A percentile compares a stretch with the other conserved stretches of the same genome.
Evolutionary conservation across 2,329 filamentous ascomycete genomes (phyloP).

Genomic region (Colletotrichum incanum): DNA sequence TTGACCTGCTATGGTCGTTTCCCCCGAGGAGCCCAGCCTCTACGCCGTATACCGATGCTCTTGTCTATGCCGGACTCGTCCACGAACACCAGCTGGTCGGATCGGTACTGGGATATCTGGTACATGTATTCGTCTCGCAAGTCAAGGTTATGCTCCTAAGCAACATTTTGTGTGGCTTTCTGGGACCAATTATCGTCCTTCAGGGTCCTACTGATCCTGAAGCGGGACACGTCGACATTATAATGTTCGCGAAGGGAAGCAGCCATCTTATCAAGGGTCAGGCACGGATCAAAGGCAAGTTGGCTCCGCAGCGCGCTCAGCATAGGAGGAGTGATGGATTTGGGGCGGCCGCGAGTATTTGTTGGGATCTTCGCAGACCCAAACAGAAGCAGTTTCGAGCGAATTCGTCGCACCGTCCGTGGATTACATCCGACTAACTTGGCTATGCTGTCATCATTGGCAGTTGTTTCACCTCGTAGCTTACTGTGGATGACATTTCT

Average conservation of each 20-base stretch:
- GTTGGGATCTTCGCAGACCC: conserved; percentile 43
- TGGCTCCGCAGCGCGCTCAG: conserved; percentile 45
- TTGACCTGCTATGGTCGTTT: too few species aligned
- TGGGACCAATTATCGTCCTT: conserved; percentile 1
- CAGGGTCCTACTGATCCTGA: conserved; percentile 8
- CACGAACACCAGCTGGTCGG: too few species aligned
- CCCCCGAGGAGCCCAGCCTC: too few species aligned
- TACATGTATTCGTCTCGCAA: too few species aligned
- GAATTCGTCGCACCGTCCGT: conserved; percentile 26
- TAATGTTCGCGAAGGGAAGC: conserved; percentile 12
- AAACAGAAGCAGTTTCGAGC: conserved; percentile 43
- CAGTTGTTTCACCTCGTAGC: background rate
- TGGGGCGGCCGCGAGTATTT: conserved; percentile 43
- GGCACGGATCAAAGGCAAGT: conserved; percentile 10
- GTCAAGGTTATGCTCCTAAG: too few species aligned
- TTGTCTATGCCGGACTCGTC: too few species aligned
- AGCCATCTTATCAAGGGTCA: conserved; percentile 13
- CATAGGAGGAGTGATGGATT: conserved; percentile 46
- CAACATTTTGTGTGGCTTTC: conserved; percentile 22
- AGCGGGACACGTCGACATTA: conserved; percentile 18
- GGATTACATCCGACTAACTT: conserved; percentile 20
- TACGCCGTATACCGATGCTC: too few species aligned
- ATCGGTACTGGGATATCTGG: too few species aligned
- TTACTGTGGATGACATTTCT: too few species aligned
- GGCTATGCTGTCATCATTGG: conserved; percentile 32